These are phyloP conservation scores for Fusarium humuli DNA, from an alignment of 2,329 filamentous ascomycete species.

Conservation along the genomic window DNA sequence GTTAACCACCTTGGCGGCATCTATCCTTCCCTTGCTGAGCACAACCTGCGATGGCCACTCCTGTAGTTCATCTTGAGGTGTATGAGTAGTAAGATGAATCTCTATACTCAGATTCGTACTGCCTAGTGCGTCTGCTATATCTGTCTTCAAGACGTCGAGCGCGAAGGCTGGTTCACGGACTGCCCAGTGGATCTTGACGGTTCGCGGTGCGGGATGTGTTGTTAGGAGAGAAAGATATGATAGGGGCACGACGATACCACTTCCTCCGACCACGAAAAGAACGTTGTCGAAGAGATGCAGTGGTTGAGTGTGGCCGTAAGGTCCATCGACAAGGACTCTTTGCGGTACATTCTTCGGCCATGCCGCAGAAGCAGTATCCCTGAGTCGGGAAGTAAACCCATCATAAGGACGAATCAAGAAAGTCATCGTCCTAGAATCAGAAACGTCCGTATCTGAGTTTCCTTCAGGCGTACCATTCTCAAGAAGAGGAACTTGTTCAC, in stretches of 20 bases:
- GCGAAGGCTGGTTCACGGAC: conserved; percentile 56
- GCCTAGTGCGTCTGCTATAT: conserved; percentile 49
- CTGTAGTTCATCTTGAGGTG: background rate
- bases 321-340: conserved; percentile 58
- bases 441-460: background rate
- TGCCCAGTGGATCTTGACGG: conserved; percentile 57
- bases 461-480: conserved; percentile 16
- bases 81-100: conserved; percentile 52
- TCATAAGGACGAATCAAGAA: conserved; percentile 62
- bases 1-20: conserved; percentile 50
- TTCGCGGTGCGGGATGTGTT: conserved; percentile 24
- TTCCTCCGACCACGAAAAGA: conserved; percentile 59
- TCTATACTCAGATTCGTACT: conserved; percentile 50
- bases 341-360: conserved; percentile 46
- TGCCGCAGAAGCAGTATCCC: conserved; percentile 45
- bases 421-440: conserved; percentile 46
- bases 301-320: conserved; percentile 56
- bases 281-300: conserved; percentile 55
- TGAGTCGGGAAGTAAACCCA: conserved; percentile 56
- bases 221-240: conserved; percentile 53
- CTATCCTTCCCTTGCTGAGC: conserved; percentile 48
- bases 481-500: conserved; percentile 52
- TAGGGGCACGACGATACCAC: conserved; percentile 57
- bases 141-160: conserved; percentile 49
- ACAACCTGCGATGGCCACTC: conserved; percentile 37